Evolutionary conservation across 345 rosid species (phyloP).

Genomic region (Salix arbutifolia): DNA sequence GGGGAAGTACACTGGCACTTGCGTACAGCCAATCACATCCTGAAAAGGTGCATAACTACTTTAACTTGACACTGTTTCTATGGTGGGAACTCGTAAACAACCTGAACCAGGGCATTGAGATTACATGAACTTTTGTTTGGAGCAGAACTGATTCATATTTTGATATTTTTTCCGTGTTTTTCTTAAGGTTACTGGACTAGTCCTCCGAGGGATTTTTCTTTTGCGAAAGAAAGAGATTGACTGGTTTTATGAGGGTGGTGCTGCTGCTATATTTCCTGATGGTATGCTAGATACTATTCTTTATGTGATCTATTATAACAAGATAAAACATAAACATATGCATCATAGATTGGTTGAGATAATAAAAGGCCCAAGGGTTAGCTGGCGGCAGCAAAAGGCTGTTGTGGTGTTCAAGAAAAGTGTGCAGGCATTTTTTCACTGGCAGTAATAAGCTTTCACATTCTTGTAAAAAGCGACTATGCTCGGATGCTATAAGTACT

Average conservation of each 20-base stretch:
- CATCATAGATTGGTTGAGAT: neutral
- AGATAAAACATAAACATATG: neutral
- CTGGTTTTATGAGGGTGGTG: conserved; percentile 98
- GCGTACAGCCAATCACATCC: conserved; percentile 85
- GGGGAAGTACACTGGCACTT: conserved; percentile 97
- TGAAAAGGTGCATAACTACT: conserved; percentile 50
- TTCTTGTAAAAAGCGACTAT: no score
- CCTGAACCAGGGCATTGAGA: neutral
- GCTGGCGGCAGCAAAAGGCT: no score
- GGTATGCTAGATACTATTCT: conserved; percentile 42
- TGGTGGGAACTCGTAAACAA: neutral
- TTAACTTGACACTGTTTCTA: conserved; percentile 7
- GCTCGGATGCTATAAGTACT: neutral
- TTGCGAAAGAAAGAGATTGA: conserved; percentile 89
- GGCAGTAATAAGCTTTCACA: no score
- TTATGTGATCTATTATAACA: neutral
- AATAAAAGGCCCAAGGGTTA: neutral
- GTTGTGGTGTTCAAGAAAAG: no score
- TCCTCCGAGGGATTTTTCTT: conserved; percentile 86
- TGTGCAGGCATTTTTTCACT: no score
- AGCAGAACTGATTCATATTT: neutral
- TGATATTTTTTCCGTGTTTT: conserved; percentile 10
- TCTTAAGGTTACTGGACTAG: conserved; percentile 77
- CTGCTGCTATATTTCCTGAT: conserved; percentile 90
- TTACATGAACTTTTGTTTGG: neutral